Percentiles rank a stretch among this genome's conserved stretches.
Evolutionary conservation across 768 basidiomycete species (phyloP).

Genomic region (Boletus fagicola): DNA sequence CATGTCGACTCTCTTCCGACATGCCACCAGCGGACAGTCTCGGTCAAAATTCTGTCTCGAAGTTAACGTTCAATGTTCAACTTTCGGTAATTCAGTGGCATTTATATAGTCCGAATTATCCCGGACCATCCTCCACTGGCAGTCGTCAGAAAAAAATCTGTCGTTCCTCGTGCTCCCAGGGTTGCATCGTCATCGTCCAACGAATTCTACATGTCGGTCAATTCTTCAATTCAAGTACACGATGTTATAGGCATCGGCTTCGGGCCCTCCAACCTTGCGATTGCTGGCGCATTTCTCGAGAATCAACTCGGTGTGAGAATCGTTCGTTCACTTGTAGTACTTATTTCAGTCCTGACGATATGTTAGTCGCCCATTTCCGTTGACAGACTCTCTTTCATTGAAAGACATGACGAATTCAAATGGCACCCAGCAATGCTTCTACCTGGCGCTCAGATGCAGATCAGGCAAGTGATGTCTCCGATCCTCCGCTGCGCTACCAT

Average conservation of each 20-base stretch:
- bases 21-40: neutral
- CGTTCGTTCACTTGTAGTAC: neutral
- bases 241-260: slow-evolving; percentile 53
- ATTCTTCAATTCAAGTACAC: slow-evolving; percentile 22
- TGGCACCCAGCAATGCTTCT: slow-evolving; percentile 61
- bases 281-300: slow-evolving; percentile 50
- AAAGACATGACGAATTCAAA: slow-evolving; percentile 45
- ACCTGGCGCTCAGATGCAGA: slow-evolving; percentile 52
- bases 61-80: neutral
- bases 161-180: neutral
- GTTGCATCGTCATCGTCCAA: neutral
- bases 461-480: slow-evolving; percentile 35
- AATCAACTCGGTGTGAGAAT: slow-evolving; percentile 20
- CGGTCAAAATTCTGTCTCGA: neutral
- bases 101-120: neutral
- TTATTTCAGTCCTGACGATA: neutral
- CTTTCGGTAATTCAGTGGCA: neutral
- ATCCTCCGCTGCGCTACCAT: neutral
- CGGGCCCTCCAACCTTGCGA: slow-evolving; percentile 52
- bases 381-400: slow-evolving; percentile 44
- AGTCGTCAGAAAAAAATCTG: neutral
- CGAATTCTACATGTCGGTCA: slow-evolving; percentile 5
- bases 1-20: neutral
- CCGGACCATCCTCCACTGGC: neutral
- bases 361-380: slow-evolving; percentile 18